phyloP scores from a whole-genome alignment of 331 rosid genomes.

The Ulmus americana region DNA sequence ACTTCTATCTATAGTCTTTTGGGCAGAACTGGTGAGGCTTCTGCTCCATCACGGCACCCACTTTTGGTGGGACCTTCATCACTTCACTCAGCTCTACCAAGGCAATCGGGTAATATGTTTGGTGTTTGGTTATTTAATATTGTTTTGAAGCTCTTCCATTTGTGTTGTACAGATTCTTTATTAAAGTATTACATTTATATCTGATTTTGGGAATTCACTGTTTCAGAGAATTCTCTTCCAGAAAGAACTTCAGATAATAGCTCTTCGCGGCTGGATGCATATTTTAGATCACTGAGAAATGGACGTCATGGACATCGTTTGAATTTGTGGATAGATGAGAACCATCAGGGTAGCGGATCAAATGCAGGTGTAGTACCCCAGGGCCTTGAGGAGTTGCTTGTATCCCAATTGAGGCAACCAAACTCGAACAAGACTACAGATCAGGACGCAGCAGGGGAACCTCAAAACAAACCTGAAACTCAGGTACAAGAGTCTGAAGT shows the following conservation, averaged over 20 bases:
- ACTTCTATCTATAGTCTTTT: constrained; percentile 93
- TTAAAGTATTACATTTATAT: background rate
- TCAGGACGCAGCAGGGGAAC: constrained; percentile 34
- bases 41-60: constrained; percentile 81
- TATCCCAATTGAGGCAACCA: constrained; percentile 81
- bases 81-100: constrained; percentile 39
- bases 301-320: constrained; percentile 94
- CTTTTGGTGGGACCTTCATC: constrained; percentile 81
- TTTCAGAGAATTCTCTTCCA: constrained; percentile 44
- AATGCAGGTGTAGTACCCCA: constrained; percentile 59
- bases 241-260: constrained; percentile 60
- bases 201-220: constrained; percentile 14
- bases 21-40: constrained; percentile 84
- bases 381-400: constrained; percentile 89
- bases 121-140: constrained; percentile 12
- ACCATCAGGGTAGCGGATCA: constrained; percentile 72
- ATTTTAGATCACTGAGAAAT: constrained; percentile 82
- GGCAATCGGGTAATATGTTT: constrained; percentile 53
- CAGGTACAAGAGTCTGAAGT: constrained; percentile 45
- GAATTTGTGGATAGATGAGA: constrained; percentile 81
- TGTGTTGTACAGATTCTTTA: background rate
- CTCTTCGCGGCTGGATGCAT: constrained; percentile 64
- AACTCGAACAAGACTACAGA: constrained; percentile 56
- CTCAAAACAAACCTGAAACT: constrained; percentile 40
- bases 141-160: constrained; percentile 6